Evolutionary conservation across 78 protist genomes (phyloP).

Genomic region (Diacronema lutheri): DNA sequence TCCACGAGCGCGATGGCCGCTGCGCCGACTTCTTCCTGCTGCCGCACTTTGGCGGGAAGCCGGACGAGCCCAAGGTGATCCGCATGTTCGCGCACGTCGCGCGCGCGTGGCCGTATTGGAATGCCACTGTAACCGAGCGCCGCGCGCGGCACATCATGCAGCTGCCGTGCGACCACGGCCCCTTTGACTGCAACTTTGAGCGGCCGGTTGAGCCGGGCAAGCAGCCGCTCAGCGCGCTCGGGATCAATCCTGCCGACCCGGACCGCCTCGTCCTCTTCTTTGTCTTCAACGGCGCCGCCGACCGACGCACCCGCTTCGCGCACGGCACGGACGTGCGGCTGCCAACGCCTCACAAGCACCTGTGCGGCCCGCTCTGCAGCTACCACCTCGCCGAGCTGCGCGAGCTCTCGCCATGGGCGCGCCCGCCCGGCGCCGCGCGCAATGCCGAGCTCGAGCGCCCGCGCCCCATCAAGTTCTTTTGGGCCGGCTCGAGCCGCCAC

Average conservation of each 20-base stretch:
- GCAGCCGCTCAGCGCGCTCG: neutral
- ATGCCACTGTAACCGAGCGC: neutral
- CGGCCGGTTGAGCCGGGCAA: neutral
- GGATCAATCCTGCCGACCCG: neutral
- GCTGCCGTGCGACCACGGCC: conserved; percentile 18
- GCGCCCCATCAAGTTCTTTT: too few relatives aligned
- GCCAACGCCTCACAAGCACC: neutral
- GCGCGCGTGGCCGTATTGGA: neutral
- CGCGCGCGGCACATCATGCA: neutral
- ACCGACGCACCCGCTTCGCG: neutral
- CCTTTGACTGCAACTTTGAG: neutral
- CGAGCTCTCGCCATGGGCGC: too few relatives aligned
- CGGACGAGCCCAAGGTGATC: too few relatives aligned
- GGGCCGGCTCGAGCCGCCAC: too few relatives aligned
- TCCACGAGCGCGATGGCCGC: too few relatives aligned
- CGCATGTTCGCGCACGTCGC: neutral
- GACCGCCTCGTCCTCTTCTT: neutral
- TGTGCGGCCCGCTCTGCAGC: conserved; percentile 14
- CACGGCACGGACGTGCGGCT: neutral
- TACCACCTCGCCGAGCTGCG: too few relatives aligned
- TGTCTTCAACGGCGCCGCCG: neutral
- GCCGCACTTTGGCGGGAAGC: too few relatives aligned
- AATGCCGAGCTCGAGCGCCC: too few relatives aligned
- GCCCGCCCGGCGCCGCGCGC: too few relatives aligned
- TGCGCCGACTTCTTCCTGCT: too few relatives aligned